These are phyloP conservation scores for Sporothrix schenckii DNA, from an alignment of 2,329 filamentous ascomycete genomes.

Conservation along the genomic window DNA sequence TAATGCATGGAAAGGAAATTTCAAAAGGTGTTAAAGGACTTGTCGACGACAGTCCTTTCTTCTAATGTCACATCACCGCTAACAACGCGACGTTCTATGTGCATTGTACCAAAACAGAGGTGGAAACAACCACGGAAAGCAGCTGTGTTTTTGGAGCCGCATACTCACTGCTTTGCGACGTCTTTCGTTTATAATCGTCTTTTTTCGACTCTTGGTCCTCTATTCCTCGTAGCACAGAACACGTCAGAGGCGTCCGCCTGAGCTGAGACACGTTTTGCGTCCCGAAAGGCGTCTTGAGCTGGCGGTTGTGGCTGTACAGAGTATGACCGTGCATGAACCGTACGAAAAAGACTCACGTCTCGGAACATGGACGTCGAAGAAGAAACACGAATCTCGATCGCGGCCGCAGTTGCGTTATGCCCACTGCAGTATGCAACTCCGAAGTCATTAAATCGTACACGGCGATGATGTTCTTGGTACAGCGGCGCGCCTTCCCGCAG, in stretches of 20 bases:
- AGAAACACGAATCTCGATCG: neutral
- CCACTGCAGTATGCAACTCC: too few species aligned
- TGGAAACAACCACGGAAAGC: neutral
- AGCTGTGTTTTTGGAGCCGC: conserved; percentile 16
- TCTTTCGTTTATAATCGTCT: conserved; percentile 5
- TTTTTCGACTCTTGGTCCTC: neutral
- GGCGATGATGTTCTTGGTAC: neutral
- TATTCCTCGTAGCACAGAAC: neutral
- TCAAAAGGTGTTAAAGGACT: neutral
- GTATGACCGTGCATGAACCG: neutral
- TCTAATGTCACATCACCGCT: conserved; percentile 6
- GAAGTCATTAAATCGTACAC: too few species aligned
- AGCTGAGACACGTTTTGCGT: conserved; percentile 11
- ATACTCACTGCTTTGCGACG: neutral
- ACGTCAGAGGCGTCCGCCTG: conserved; percentile 16
- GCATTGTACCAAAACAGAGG: neutral
- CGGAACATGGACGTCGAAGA: too few species aligned
- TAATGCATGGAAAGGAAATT: conserved; percentile 13
- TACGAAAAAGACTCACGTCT: too few species aligned
- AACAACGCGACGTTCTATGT: conserved; percentile 8
- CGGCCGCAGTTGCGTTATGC: neutral
- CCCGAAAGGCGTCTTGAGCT: neutral
- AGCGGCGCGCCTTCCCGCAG: neutral
- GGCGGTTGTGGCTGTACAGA: neutral
- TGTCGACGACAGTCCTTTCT: conserved; percentile 6